A percentile compares a stretch with the other conserved stretches of the same genome.
Conservation (phyloP, 2,329 filamentous ascomycete species). For the Arthroderma sp. region DNA sequence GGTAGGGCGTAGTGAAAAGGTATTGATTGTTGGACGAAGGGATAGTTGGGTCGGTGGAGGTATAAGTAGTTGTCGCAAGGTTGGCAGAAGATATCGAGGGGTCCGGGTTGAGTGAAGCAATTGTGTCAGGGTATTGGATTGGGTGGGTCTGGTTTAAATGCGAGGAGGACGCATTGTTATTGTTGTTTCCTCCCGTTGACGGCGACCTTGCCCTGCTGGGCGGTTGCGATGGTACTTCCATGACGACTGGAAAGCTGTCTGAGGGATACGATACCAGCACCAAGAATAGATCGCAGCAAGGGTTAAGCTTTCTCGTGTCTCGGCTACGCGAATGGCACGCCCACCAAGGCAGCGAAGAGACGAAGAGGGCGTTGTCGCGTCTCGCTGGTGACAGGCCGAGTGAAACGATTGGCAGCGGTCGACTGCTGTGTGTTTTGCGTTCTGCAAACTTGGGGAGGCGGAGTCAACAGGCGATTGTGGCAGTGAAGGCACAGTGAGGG, state of each 20-base stretch:
- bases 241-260: neutral
- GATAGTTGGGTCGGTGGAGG: neutral
- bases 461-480: too few species aligned
- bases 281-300: too few species aligned
- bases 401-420: too few species aligned
- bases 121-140: neutral
- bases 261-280: neutral
- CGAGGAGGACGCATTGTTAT: neutral
- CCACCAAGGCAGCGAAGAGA: too few species aligned
- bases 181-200: slow-evolving; percentile 1
- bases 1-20: slow-evolving; percentile 23
- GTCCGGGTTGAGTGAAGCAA: neutral
- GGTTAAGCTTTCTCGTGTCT: too few species aligned
- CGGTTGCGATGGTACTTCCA: slow-evolving; percentile 1
- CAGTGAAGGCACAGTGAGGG: too few species aligned
- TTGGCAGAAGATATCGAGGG: neutral
- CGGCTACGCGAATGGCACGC: too few species aligned
- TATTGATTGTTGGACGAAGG: slow-evolving; percentile 19
- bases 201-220: slow-evolving; percentile 1
- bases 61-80: neutral
- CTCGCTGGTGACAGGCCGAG: too few species aligned
- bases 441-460: too few species aligned
- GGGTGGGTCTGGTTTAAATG: neutral
- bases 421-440: too few species aligned
- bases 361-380: too few species aligned